Evolutionary conservation across 805 yeast species (phyloP), one percentile per base, ranked within the genome.

Genomic region (Kluyveromyces starmeri): DNA sequence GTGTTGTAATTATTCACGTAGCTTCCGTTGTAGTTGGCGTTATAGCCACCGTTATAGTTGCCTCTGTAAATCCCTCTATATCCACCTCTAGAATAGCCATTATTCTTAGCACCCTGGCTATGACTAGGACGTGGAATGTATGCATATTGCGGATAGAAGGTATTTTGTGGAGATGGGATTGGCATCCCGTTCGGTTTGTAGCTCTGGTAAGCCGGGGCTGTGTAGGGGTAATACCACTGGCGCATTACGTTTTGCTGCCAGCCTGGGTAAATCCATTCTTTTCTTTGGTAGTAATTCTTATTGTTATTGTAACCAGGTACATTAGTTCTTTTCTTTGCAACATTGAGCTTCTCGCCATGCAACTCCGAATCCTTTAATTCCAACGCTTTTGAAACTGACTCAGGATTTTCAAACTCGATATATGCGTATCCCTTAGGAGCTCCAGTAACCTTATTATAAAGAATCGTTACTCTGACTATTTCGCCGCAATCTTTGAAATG

Each of bases 401-500:
- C 67, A 4, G 42, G 39, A 6, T 51, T 46, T 10, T 65, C 68
- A 47, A 75, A 78, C 44, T 80, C 77, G 20, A 78, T 62, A 44
- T 75, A 78, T 1, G 83, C 84, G 48, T 71, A 74, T 2, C 83
- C 83, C 42, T 67, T 70, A 7, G 74, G 70, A 13, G 51, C 50
- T 1, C 73, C 73, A 1, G 70, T 61, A 43, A 46, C 57, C 28
- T 60, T 60, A 42, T 50, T 50, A 24, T 43, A 43, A 37, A 74
- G 58, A 15, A 75, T 64, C 1, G 81, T 75, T 8, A 75, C 67
- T 42, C 78, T 53, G 40, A 67, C 67, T 32, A 74, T 65, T 1
- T 49, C 50, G 2, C 79, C 80, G 25, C 58, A 61, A 2, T 38
- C 42, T 23, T 55, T 54, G 52, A 73, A 74, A 34, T 64, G 62